These are phyloP conservation scores for Auricularia sp. DNA, from an alignment of 768 basidiomycete species.

Conservation along the genomic window DNA sequence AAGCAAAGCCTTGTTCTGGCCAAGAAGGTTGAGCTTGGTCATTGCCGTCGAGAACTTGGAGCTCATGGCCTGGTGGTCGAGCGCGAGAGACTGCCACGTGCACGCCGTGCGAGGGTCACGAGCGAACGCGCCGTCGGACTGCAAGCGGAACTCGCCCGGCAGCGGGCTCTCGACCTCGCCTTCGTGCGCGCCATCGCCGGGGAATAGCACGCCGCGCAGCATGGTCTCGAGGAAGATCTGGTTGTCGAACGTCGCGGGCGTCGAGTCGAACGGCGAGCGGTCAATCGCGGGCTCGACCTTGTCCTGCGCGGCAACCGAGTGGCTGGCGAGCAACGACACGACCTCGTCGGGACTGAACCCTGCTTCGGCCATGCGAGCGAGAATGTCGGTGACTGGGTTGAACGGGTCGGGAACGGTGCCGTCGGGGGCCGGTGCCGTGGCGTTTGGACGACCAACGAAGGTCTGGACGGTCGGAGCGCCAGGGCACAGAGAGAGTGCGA, in stretches of 20 bases:
- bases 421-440: constrained; percentile 20
- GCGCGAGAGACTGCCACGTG: constrained; percentile 21
- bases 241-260: constrained; percentile 8
- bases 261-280: background rate
- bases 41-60: constrained; percentile 23
- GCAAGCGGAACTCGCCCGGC: constrained; percentile 20
- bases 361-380: constrained; percentile 25
- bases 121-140: constrained; percentile 18
- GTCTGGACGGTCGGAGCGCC: constrained; percentile 31
- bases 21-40: constrained; percentile 25
- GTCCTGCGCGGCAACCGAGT: constrained; percentile 16
- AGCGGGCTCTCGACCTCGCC: constrained; percentile 20
- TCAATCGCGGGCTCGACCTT: background rate
- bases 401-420: constrained; percentile 28
- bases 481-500: constrained; percentile 29
- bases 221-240: constrained; percentile 13
- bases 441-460: constrained; percentile 27
- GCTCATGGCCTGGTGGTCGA: constrained; percentile 21
- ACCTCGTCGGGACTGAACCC: constrained; percentile 26
- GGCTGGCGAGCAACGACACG: constrained; percentile 26
- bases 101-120: constrained; percentile 23
- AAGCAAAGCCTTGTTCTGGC: constrained; percentile 16
- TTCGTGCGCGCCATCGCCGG: constrained; percentile 1
- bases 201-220: constrained; percentile 11
- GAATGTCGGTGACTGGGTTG: constrained; percentile 17